Conservation (phyloP, 805 yeast genomes). For the Peterozyma xylosa region DNA sequence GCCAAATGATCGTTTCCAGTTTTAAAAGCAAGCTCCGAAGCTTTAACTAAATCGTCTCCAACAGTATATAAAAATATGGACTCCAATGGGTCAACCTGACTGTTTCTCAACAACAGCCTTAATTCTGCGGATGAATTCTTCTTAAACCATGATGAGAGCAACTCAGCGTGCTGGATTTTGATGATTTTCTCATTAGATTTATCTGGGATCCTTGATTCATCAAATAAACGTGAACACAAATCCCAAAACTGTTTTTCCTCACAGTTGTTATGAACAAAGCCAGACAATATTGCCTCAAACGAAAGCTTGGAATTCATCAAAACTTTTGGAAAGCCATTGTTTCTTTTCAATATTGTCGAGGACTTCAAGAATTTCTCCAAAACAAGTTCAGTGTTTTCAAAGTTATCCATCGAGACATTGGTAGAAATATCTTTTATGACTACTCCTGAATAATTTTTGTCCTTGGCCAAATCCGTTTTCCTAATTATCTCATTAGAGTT, state of each 20-base stretch:
- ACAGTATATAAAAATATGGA: conserved; percentile 41
- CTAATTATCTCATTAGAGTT: conserved; percentile 2
- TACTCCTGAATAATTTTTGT: conserved; percentile 4
- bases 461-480: neutral
- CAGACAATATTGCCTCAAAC: conserved; percentile 21
- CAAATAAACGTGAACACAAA: conserved; percentile 60
- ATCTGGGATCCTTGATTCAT: conserved; percentile 17
- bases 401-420: conserved; percentile 3
- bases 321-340: conserved; percentile 30
- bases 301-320: conserved; percentile 19
- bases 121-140: conserved; percentile 30
- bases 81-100: conserved; percentile 35
- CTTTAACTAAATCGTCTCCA: conserved; percentile 51
- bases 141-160: conserved; percentile 53
- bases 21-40: conserved; percentile 54
- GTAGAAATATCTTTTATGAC: neutral
- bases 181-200: neutral
- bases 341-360: conserved; percentile 18
- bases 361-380: conserved; percentile 17
- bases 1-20: conserved; percentile 65
- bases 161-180: conserved; percentile 28
- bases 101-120: conserved; percentile 16
- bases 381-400: conserved; percentile 8
- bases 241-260: conserved; percentile 35
- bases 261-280: conserved; percentile 10